Conservation (phyloP, 306 rosid genomes). For the Cercis canadensis region DNA sequence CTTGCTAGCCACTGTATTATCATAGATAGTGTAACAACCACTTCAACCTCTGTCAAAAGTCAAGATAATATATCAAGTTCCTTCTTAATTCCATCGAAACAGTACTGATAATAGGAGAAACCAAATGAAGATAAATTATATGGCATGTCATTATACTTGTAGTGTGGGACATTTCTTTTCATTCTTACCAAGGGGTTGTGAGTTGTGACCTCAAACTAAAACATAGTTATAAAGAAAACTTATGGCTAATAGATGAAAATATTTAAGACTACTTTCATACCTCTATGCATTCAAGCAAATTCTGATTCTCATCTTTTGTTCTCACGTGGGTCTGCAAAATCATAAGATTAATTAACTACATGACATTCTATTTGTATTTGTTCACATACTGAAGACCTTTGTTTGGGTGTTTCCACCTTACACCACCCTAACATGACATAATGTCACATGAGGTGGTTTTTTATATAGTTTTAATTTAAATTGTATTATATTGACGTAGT, state of each 20-base stretch:
- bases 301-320: slow-evolving; percentile 68
- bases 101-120: slow-evolving; percentile 3
- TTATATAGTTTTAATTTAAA: no score
- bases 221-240: neutral
- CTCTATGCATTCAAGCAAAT: slow-evolving; percentile 83
- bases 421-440: no score
- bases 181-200: neutral
- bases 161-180: slow-evolving; percentile 1
- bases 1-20: slow-evolving; percentile 35
- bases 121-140: neutral
- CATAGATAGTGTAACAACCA: slow-evolving; percentile 76
- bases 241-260: neutral
- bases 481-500: no score
- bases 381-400: neutral
- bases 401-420: no score
- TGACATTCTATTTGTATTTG: slow-evolving; percentile 5
- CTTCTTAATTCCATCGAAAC: no score
- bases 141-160: no score
- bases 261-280: slow-evolving; percentile 41
- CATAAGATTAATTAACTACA: slow-evolving; percentile 32
- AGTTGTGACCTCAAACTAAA: neutral
- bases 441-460: no score
- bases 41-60: slow-evolving; percentile 72
- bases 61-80: slow-evolving; percentile 34
- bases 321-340: slow-evolving; percentile 88